Evolutionary conservation across 352 stramenopile genomes (phyloP), one percentile per base, ranked within the genome.

Genomic region (Globisporangium solare): DNA sequence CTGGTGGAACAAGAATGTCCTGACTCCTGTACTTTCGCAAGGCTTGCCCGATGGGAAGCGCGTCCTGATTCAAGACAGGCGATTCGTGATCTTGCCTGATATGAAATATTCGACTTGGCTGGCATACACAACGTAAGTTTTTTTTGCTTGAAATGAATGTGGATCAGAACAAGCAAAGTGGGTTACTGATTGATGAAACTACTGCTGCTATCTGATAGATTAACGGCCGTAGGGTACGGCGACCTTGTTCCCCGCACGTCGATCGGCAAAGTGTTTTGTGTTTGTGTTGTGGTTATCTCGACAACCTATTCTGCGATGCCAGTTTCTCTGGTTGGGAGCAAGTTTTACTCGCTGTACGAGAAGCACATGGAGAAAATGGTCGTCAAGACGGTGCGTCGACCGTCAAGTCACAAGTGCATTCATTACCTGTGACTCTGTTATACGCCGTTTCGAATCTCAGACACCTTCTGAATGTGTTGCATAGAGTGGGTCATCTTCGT

Each of bases 291-390:
- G 21, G 70, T 92, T 37, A 65, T 78, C 43, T 70, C 70, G 13
- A 81, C 76, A 10, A 86, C 78, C 56, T 91, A 91, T 58, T 88
- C 78, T 7, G 74, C 83, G 0, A 92, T 91, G 83, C 83, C 83
- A 13, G 54, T 92, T 21, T 87, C 76, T 4, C 61, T 92, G 8
- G 79, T 92, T 15, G 83, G 83, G 13, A 74, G 62, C 15, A 79
- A 91, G 48, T 92, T 91, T 51, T 87, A 86, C 59, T 66, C 67
- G 10, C 60, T 86, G 8, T 92, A 92, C 55, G 79, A 84, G 24
- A 73, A 78, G 47, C 74, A 89, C 57, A 68, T 79, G 50, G 72
- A 89, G 58, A 85, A 80, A 24, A 73, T 79, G 57, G 66, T 81
- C 53, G 47, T 84, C 35, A 82, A 82, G 32, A 54, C 75, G 58